phyloP scores from a whole-genome alignment of 495 filamentous ascomycete genomes.

The Tuber indicum region DNA sequence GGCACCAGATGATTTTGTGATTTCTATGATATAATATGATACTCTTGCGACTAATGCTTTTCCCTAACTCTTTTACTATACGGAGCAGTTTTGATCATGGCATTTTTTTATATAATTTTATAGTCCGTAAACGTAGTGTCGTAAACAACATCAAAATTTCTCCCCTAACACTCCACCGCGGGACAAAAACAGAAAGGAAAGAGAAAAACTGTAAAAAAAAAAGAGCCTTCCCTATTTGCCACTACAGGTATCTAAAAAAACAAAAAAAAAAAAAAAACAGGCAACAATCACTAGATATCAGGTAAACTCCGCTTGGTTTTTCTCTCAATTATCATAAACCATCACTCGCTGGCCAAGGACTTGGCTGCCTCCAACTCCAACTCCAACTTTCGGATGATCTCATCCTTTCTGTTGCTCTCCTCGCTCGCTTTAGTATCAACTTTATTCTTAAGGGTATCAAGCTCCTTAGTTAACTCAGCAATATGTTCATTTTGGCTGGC shows the following conservation, averaged over 20 bases:
- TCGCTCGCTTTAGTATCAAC: conserved; percentile 49
- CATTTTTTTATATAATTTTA: neutral
- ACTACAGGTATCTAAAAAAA: neutral
- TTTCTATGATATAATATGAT: neutral
- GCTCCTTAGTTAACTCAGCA: conserved; percentile 56
- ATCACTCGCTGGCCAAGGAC: conserved; percentile 41
- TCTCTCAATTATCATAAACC: conserved; percentile 15
- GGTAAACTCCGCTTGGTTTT: conserved; percentile 5
- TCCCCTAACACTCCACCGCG: neutral
- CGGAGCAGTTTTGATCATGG: neutral
- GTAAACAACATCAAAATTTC: conserved; percentile 3
- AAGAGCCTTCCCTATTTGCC: neutral
- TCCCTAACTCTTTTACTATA: neutral
- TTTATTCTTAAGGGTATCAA: conserved; percentile 63
- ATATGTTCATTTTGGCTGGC: conserved; percentile 53
- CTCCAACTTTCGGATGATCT: conserved; percentile 63
- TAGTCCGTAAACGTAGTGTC: neutral
- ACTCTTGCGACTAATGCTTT: neutral
- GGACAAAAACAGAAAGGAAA: neutral
- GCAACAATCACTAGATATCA: neutral
- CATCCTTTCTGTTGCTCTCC: conserved; percentile 54
- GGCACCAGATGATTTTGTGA: neutral
- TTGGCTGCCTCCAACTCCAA: conserved; percentile 57
- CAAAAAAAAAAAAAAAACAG: neutral
- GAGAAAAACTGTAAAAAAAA: neutral